Base-by-base conservation (phyloP, 176 grass and related monocot species). In the Ensete ventricosum region DNA sequence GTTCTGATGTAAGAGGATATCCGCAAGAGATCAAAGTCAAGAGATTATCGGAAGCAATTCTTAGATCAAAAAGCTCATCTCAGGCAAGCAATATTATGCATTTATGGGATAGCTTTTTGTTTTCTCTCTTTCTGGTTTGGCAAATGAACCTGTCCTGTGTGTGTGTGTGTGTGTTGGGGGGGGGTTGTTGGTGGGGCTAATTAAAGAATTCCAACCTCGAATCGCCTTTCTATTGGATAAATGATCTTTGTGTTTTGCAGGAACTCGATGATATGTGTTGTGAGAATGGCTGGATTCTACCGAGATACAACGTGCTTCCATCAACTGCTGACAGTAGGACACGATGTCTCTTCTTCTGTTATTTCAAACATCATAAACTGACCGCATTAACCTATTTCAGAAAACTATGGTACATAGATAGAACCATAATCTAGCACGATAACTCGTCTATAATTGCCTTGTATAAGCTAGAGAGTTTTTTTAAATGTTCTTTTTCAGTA, bases 21-120 rank as follows among this genome's bases (percentile, higher is more conserved):
- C 14, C 24, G 29, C 63, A 81, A 72, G 80, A 73, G 14, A 67
- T 74, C 9, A 79, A 81, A 67, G 78, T 78, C 74, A 91, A 81
- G 75, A 85, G 63, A 79, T 69, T 91, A 63, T 79, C 71, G 17
- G 83, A 88, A 54, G 85, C 75, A 52, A 51, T 81, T 57, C 70
- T 83, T 17, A 60, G 4, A 50, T 74, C 66, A 10, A 72, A 54
- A 27, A 81, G 54, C 74, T 78, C 77, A 76, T 84, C 75, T 72
- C 70, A 91, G 78, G 89, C 55, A 88, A 69, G 71, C 21, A 20
- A 82, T 34, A 1, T 63, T 14, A 34, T 34, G 29, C 29, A 29
- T 29, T 29, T 29, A 29, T 29, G 29, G 29, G 29, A 43, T 43
- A 0, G 34, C 34, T 43, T 43, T 43, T 43, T 43, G 34, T 43